Base-by-base conservation (phyloP, 2,329 filamentous ascomycete species). In the Chalaropsis thielavioides region DNA sequence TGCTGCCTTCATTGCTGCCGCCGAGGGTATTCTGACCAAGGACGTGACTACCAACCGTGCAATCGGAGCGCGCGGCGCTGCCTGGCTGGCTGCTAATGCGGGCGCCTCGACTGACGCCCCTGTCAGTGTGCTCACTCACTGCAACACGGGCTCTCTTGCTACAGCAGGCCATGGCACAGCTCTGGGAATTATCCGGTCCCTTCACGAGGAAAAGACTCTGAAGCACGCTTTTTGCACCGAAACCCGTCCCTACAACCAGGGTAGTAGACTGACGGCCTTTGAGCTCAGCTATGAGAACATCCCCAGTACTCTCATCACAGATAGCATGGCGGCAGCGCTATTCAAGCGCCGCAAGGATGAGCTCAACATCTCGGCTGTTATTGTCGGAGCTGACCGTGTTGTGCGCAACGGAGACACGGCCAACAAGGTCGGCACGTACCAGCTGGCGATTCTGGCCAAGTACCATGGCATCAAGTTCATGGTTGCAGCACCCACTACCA, bases 101-200 rank as follows among this genome's bases (percentile, higher is more conserved):
- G 73, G 75, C 69, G 75, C 80, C 72, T 73, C 79, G 49, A 61
- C 76, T 68, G 73, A 80, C 69, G 38, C 64, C 11, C 71, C 79
- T 75, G 70, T 96, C 60, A 90, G 89, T n/a, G 87, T 99, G 54
- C 77, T 99, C 69, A 99, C 94, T 11, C 95, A 99, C 76, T 99
- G 94, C 80, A 99, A 99, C 75, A 99, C 94, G 24, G 94, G 94
- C 35, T 96, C 92, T 22, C 85, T 99, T 41, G 94, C 94, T 31
- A 99, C 94, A 1, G 95, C 94, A 17, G 94, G 94, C n/a, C 95
- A 97, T 73, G 94, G 94, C 62, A 99, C 94, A 11, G 94, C 94
- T 0, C 80, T 99, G 2, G 94, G 94, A 24, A 94, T 99, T 62
- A 91, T 99, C 70, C 89, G 94, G 66, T 90, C 89, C 3, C 80